Conservation (phyloP, 345 rosid genomes). For the Firmiana major region DNA sequence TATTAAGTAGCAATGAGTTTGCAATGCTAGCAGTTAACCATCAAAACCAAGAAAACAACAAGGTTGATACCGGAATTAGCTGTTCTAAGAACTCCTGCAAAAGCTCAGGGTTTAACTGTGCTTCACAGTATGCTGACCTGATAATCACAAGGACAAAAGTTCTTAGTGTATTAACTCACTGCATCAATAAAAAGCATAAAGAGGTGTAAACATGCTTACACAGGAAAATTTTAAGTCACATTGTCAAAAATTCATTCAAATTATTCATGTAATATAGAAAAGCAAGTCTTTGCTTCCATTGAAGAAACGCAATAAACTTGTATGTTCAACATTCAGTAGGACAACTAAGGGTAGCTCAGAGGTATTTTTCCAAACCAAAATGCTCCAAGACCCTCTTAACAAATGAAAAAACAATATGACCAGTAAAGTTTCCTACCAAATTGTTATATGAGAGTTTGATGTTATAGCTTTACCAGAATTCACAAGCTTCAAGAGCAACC, state of each 20-base stretch:
- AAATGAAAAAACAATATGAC: neutral
- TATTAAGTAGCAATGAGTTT: neutral
- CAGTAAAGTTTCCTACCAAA: neutral
- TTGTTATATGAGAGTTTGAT: neutral
- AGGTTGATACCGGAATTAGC: conserved; percentile 61
- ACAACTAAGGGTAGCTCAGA: neutral
- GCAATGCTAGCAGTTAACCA: neutral
- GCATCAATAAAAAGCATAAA: neutral
- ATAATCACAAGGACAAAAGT: conserved; percentile 18
- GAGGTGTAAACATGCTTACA: neutral
- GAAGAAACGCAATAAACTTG: neutral
- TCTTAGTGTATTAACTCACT: neutral
- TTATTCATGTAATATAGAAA: neutral
- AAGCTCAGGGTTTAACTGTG: conserved; percentile 67
- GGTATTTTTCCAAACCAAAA: neutral
- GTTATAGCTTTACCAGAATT: conserved; percentile 65
- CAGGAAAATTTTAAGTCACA: neutral
- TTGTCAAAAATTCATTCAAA: neutral
- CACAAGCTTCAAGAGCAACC: conserved; percentile 96
- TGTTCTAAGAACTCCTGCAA: conserved; percentile 80
- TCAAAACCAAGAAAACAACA: neutral
- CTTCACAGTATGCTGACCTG: conserved; percentile 95
- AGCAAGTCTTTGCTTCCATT: neutral
- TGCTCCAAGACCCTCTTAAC: neutral
- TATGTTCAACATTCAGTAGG: neutral